phyloP scores from a whole-genome alignment of 2,329 filamentous ascomycete genomes.

The Penicillium sp. region DNA sequence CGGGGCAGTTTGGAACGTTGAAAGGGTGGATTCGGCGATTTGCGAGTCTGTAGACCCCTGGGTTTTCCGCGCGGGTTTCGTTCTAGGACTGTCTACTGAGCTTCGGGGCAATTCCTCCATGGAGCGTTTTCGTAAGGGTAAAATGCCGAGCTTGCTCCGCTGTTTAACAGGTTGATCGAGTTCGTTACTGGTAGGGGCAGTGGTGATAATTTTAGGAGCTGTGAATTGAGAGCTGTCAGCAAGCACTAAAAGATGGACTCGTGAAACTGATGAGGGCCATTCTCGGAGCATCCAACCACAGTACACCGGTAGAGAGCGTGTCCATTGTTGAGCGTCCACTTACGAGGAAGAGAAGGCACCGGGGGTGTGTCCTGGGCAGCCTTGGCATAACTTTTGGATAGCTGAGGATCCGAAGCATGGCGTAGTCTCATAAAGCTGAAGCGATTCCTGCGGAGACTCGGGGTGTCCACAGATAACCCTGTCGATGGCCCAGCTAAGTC shows the following conservation, averaged over 20 bases:
- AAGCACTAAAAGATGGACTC: background rate
- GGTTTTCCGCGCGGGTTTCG: conserved; percentile 20
- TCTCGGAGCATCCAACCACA: background rate
- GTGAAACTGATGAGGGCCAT: background rate
- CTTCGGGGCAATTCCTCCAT: conserved; percentile 30
- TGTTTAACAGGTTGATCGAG: conserved; percentile 46
- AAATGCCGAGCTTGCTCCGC: conserved; percentile 42
- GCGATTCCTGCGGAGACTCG: conserved; percentile 43
- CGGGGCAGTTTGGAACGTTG: conserved; percentile 49
- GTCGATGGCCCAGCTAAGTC: conserved; percentile 18
- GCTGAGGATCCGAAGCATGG: conserved; percentile 88
- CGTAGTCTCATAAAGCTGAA: conserved; percentile 76
- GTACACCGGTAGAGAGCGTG: conserved; percentile 11
- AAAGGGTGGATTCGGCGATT: conserved; percentile 28
- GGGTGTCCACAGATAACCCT: conserved; percentile 13
- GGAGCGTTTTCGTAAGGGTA: conserved; percentile 33
- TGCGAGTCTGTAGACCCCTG: conserved; percentile 32
- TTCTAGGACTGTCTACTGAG: conserved; percentile 15
- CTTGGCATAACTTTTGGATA: conserved; percentile 70
- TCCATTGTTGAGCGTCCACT: conserved; percentile 18
- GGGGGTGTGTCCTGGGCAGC: conserved; percentile 55
- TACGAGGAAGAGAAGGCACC: conserved; percentile 41
- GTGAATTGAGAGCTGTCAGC: conserved; percentile 4
- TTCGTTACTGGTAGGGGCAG: conserved; percentile 72
- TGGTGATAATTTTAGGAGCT: conserved; percentile 78